Base-by-base conservation (phyloP, 129 eudicot genomes). In the Flaveria trinervia region DNA sequence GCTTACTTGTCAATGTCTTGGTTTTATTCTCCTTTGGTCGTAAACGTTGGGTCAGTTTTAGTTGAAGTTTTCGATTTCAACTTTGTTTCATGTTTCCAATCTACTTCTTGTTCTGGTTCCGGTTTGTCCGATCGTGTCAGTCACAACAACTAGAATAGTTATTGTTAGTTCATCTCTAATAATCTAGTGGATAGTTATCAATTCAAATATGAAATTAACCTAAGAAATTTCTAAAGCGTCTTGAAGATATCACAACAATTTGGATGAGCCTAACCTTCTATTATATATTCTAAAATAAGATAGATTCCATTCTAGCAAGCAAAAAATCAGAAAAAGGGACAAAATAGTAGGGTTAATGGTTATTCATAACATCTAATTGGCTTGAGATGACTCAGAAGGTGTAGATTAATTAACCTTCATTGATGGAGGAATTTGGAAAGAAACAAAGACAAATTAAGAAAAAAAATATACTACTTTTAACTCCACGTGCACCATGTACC, bases 251-350 rank as follows among this genome's bases (percentile, higher is more conserved):
- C 26, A 30, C 65, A 55, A 52, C 41, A 36, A 36, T 36, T 36
- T 36, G 41, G 41, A 36, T 36, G 41, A 36, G 41, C 7, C 41
- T 5, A 36, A 36, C 41, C 7, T 36, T 36, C 41, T 36, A 5
- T 36, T 36, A 5, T 36, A 36, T 36, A 36, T 36, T 5, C 0
- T 5, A 36, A 13, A 61, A 43, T 33, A 25, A 60, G 46, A 62
- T 62, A 65, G 72, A 76, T 76, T 76, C 72, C 80, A 33, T 76
- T 65, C 61, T 64, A 65, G 65, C 65, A 64, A 76, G 70, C 48
- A 49, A 76, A 75, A 76, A 50, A 49, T 65, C 79, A 64, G 72
- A 76, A 65, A 49, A 76, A 50, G 41, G 64, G 80, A 76, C 80
- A 76, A 76, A 76, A 23, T 49, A 36, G 73, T 65, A 76, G 65